A percentile compares a stretch with the other conserved stretches of the same genome.
Evolutionary conservation across 2,329 filamentous ascomycete species (phyloP).

Genomic region (Penicillium sp.): DNA sequence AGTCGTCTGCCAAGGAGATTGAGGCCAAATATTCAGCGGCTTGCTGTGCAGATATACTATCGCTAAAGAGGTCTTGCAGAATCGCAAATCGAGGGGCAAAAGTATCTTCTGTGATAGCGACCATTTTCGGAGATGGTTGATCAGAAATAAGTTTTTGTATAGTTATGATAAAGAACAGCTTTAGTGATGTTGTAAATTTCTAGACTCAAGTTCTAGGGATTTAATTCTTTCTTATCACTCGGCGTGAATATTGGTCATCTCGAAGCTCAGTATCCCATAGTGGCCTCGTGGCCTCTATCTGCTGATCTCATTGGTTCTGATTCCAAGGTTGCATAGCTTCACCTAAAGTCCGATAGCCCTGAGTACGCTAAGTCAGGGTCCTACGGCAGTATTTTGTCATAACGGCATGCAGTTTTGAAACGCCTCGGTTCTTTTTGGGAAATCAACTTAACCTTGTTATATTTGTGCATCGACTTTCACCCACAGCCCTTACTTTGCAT

Average conservation of each 20-base stretch:
- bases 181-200: neutral
- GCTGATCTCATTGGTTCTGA: slow-evolving; percentile 4
- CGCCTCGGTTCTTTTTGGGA: neutral
- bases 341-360: neutral
- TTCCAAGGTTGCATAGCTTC: neutral
- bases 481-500: neutral
- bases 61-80: neutral
- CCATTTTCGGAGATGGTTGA: neutral
- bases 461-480: neutral
- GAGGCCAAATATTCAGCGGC: neutral
- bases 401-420: neutral
- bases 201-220: neutral
- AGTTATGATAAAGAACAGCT: neutral
- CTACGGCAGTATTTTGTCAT: neutral
- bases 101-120: neutral
- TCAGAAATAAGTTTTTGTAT: neutral
- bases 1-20: neutral
- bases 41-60: neutral
- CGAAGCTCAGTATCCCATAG: neutral
- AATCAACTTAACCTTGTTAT: neutral
- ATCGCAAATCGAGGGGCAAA: neutral
- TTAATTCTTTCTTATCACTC: neutral
- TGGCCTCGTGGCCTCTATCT: slow-evolving; percentile 5
- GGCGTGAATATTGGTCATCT: neutral
- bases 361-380: neutral